A percentile compares a stretch with the other conserved stretches of the same genome.
phyloP scores from a whole-genome alignment of 495 filamentous ascomycete species.

The Clavariopsis aquatica region DNA sequence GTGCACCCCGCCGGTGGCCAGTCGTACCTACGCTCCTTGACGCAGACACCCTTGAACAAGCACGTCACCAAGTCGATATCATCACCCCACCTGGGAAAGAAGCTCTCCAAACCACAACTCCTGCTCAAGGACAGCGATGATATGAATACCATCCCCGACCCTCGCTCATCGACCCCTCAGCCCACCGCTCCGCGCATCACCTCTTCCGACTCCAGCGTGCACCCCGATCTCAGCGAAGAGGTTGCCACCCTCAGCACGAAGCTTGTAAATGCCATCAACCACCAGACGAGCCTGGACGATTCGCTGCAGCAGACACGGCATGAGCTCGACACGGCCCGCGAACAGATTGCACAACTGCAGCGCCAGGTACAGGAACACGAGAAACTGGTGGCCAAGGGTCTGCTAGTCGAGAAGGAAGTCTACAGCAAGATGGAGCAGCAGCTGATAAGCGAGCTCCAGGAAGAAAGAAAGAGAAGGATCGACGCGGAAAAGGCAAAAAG shows the following conservation, averaged over 20 bases:
- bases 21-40: slow-evolving; percentile 32
- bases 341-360: slow-evolving; percentile 69
- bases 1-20: slow-evolving; percentile 15
- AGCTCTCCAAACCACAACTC: slow-evolving; percentile 11
- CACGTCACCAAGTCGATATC: slow-evolving; percentile 39
- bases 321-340: slow-evolving; percentile 74
- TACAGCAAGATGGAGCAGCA: slow-evolving; percentile 69
- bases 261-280: slow-evolving; percentile 94
- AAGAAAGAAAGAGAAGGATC: slow-evolving; percentile 61
- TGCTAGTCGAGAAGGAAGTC: slow-evolving; percentile 68
- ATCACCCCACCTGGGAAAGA: slow-evolving; percentile 33
- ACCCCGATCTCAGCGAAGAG: slow-evolving; percentile 82
- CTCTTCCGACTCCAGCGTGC: slow-evolving; percentile 42
- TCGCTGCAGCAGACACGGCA: slow-evolving; percentile 77
- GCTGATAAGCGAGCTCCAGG: slow-evolving; percentile 64
- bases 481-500: slow-evolving; percentile 71
- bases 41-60: slow-evolving; percentile 21
- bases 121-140: slow-evolving; percentile 24
- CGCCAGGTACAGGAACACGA: slow-evolving; percentile 66
- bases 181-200: slow-evolving; percentile 22
- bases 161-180: slow-evolving; percentile 35
- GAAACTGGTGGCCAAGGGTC: slow-evolving; percentile 67
- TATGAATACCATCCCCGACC: slow-evolving; percentile 44
- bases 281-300: slow-evolving; percentile 91
- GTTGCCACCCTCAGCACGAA: slow-evolving; percentile 91